Percentiles rank a stretch among this genome's conserved stretches.
phyloP scores from a whole-genome alignment of 768 basidiomycete genomes.

The Agrocybe pediades region DNA sequence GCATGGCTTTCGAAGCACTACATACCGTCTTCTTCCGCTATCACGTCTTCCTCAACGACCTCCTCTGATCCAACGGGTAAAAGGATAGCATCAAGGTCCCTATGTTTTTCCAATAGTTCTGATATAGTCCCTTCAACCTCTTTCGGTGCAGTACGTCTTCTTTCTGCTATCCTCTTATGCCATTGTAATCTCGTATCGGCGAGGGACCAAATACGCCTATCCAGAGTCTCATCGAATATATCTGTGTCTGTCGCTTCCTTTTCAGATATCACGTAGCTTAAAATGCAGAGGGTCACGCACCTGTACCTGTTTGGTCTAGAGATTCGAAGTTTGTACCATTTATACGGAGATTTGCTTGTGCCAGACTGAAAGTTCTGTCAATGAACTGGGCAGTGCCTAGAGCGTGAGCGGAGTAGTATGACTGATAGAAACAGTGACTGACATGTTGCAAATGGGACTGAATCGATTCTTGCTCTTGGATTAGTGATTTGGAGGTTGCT shows the following conservation, averaged over 20 bases:
- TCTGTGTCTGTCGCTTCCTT: slow-evolving; percentile 55
- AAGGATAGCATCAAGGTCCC: slow-evolving; percentile 24
- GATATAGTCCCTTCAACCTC: slow-evolving; percentile 44
- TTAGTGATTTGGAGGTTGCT: slow-evolving; percentile 38
- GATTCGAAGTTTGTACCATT: slow-evolving; percentile 80
- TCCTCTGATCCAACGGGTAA: slow-evolving; percentile 16
- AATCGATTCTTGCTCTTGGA: slow-evolving; percentile 47
- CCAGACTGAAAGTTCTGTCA: slow-evolving; percentile 60
- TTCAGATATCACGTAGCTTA: background rate
- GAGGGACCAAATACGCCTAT: slow-evolving; percentile 79
- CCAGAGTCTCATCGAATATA: slow-evolving; percentile 85
- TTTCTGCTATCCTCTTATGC: slow-evolving; percentile 71
- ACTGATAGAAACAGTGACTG: slow-evolving; percentile 1
- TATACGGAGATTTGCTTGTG: slow-evolving; percentile 73
- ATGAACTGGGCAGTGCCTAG: slow-evolving; percentile 47
- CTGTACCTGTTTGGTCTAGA: slow-evolving; percentile 54
- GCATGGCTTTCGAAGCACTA: background rate
- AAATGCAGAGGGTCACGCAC: slow-evolving; percentile 28
- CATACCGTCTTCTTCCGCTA: slow-evolving; percentile 22
- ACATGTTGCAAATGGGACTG: slow-evolving; percentile 57
- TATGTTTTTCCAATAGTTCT: slow-evolving; percentile 31
- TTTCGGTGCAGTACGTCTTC: slow-evolving; percentile 61
- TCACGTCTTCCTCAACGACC: slow-evolving; percentile 20
- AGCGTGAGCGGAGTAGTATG: slow-evolving; percentile 3
- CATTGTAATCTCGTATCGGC: slow-evolving; percentile 74